Conservation (phyloP, 768 basidiomycete species). For the Amanita pallidorosea region DNA sequence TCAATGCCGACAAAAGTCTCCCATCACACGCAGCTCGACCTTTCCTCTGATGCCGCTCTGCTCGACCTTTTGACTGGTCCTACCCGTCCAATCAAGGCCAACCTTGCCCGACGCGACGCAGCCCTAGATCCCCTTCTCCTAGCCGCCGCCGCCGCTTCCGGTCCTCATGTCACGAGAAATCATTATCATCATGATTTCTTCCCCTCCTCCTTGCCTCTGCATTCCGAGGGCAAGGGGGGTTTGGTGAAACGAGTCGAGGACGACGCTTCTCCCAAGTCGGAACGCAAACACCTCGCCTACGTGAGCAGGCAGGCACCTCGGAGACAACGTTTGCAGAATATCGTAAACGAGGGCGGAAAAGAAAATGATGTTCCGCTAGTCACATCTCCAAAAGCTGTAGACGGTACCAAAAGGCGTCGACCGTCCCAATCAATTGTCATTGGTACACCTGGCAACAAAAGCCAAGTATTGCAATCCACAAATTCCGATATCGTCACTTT, state of each 20-base stretch:
- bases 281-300: constrained; percentile 44
- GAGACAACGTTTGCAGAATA: constrained; percentile 36
- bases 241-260: constrained; percentile 46
- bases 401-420: constrained; percentile 32
- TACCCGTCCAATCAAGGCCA: constrained; percentile 24
- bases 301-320: constrained; percentile 72
- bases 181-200: constrained; percentile 80
- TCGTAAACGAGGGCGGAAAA: constrained; percentile 29
- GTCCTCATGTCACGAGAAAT: constrained; percentile 72
- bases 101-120: constrained; percentile 54
- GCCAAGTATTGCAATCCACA: constrained; percentile 9
- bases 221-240: constrained; percentile 43
- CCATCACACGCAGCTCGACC: constrained; percentile 13
- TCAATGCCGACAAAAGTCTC: constrained; percentile 10
- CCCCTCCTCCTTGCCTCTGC: constrained; percentile 43
- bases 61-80: constrained; percentile 58
- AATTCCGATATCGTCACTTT: constrained; percentile 12
- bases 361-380: constrained; percentile 34
- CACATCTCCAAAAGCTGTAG: constrained; percentile 22
- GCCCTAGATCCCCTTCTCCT: constrained; percentile 72
- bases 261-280: constrained; percentile 23
- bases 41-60: constrained; percentile 44
- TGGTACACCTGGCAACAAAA: constrained; percentile 12
- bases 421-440: constrained; percentile 17
- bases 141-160: constrained; percentile 64